Percentiles rank a stretch among this genome's conserved stretches.
Evolutionary conservation across 2,329 filamentous ascomycete species (phyloP).

Genomic region (Botrytis aclada): DNA sequence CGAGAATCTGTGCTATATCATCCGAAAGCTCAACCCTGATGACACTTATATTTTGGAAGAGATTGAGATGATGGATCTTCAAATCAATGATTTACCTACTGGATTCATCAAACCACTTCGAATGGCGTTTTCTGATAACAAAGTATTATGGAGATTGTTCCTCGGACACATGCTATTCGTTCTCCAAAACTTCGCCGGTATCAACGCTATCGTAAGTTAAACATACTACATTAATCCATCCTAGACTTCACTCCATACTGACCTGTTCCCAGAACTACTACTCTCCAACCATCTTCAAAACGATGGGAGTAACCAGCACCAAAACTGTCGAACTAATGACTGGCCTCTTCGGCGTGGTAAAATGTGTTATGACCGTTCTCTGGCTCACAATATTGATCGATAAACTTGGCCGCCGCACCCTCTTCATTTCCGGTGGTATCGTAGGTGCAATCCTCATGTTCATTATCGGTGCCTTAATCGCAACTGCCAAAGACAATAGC

Average conservation of each 20-base stretch:
- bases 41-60: slow-evolving; percentile 72
- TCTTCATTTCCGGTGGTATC: slow-evolving; percentile 34
- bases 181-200: slow-evolving; percentile 9
- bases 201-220: slow-evolving; percentile 2
- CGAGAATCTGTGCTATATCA: slow-evolving; percentile 61
- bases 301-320: slow-evolving; percentile 29
- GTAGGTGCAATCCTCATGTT: slow-evolving; percentile 31
- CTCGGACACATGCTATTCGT: slow-evolving; percentile 4
- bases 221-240: neutral
- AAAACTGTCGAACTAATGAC: slow-evolving; percentile 27
- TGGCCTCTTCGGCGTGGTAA: slow-evolving; percentile 27
- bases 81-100: slow-evolving; percentile 43
- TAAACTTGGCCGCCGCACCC: slow-evolving; percentile 53
- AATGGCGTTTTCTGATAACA: slow-evolving; percentile 54
- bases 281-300: slow-evolving; percentile 27
- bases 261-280: slow-evolving; percentile 25
- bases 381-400: slow-evolving; percentile 60
- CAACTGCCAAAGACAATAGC: neutral
- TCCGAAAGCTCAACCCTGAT: slow-evolving; percentile 54
- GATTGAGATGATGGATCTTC: slow-evolving; percentile 65
- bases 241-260: neutral
- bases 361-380: slow-evolving; percentile 26
- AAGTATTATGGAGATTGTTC: neutral
- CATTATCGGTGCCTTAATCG: slow-evolving; percentile 12
- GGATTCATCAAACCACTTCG: slow-evolving; percentile 56